phyloP scores from a whole-genome alignment of 345 rosid genomes.

The Noccaea bulbosa region DNA sequence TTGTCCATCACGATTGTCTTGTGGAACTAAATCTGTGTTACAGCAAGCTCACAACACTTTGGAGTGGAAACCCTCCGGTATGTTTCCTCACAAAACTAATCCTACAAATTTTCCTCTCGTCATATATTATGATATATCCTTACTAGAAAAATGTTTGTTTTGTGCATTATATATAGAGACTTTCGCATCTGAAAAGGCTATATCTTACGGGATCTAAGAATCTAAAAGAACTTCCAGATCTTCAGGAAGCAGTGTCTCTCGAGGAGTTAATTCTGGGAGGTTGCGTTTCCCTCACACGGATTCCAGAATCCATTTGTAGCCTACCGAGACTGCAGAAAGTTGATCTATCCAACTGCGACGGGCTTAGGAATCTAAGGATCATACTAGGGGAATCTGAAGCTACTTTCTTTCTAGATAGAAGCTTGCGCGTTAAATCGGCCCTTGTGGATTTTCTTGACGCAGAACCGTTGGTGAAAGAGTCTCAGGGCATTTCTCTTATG shows the following conservation, averaged over 20 bases:
- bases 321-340: slow-evolving; percentile 22
- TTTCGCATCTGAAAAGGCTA: neutral
- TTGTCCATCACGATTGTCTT: neutral
- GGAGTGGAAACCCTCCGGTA: slow-evolving; percentile 8
- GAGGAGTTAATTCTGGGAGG: slow-evolving; percentile 11
- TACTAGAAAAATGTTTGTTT: neutral
- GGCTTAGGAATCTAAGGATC: slow-evolving; percentile 1
- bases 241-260: neutral
- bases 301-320: neutral
- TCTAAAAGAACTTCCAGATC: slow-evolving; percentile 12
- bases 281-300: neutral
- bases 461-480: slow-evolving; percentile 6
- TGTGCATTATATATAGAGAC: neutral
- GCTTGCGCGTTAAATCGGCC: neutral
- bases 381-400: neutral
- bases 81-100: neutral
- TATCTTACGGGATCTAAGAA: slow-evolving; percentile 12
- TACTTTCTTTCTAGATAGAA: neutral
- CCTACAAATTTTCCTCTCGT: neutral
- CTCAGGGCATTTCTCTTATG: neutral
- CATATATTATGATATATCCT: neutral
- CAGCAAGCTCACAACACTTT: slow-evolving; percentile 10
- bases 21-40: slow-evolving; percentile 7
- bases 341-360: slow-evolving; percentile 25
- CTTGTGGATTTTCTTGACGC: neutral